Base-by-base conservation (phyloP, 2,329 filamentous ascomycete species). In the Shiraia sp. region DNA sequence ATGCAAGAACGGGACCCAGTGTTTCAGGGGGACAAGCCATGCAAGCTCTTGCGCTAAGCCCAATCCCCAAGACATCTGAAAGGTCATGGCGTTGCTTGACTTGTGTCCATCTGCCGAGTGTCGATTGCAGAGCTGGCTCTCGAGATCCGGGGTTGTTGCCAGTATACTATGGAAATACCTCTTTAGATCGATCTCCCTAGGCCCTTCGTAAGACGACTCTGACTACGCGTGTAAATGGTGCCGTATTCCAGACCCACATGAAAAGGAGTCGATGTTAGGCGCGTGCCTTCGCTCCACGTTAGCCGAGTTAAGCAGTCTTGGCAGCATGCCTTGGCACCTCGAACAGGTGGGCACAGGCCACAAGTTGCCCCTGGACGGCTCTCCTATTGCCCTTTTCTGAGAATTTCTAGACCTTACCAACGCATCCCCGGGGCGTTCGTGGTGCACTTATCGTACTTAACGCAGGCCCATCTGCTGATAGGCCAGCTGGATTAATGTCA, bases 41-140 rank as follows among this genome's bases (percentile, higher is more conserved):
- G 36, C 41, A 61, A 59, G 56, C 53, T 53, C 40, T 27, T 28
- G 32, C 27, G 49, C 57, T 47, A 61, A 53, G 55, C 34, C 33
- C 42, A 41, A 43, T 32, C 31, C 7, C 33, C 34, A 49, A 45
- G 45, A 44, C 30, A 37, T 44, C 28, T n/a, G 24, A n/a, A 32
- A 37, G 40, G 46, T 32, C 55, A 58, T 62, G 58, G 60, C 57
- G 33, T 55, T 60, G 53, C 54, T 61, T 61, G 49, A 37, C 43
- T 23, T 25, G 16, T 32, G 23, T 10, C 17, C n/a, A n/a, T n/a
- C n/a, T n/a, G n/a, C n/a, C n/a, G n/a, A n/a, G n/a, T n/a, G n/a
- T n/a, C 12, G 22, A 8, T 14, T 10, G 5, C 10, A 15, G 15
- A 15, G n/a, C 10, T 10, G 13, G 25, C 6, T 27, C 22, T 30